Base-by-base conservation (phyloP, 331 rosid species). In the Acacia concinna region DNA sequence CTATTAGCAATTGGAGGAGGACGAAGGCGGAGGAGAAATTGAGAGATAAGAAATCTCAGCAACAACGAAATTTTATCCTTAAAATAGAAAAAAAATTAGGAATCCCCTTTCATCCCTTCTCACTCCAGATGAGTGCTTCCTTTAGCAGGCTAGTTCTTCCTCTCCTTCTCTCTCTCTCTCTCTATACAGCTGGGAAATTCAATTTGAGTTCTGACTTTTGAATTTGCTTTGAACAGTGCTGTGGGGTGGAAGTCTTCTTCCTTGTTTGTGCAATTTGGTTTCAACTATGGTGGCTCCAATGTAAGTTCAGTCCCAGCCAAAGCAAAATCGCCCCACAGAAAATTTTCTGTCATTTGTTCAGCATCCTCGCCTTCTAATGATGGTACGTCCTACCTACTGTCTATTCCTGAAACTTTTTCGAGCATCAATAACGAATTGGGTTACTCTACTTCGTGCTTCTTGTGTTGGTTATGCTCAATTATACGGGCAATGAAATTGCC, bases 191-290 rank as follows among this genome's bases (percentile, higher is more conserved):
- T 41, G 74, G 32, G 32, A 18, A 9, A 32, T 77, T 67, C 66
- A 27, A 15, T 76, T 72, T 23, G 49, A 28, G 27, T 74, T 59
- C 31, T 75, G 23, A 59, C 75, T 44, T 25, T 41, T 1, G 27
- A 44, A 54, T 73, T 86, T 80, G 30, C 66, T 71, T 71, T 65
- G 1, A 60, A 38, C 91, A 84, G 89, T 85, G 83, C 64, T 43
- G 75, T 92, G 65, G 94, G 87, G 41, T 92, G 93, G 95, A 92
- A 85, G 59, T 84, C 87, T 44, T 92, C 90, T 5, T 86, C 84
- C 66, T 87, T 87, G 25, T 90, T 92, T 8, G 17, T 67, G 18
- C 92, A 77, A 41, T 77, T 82, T 7, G 56, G 56, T 23, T 43
- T 68, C 1, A 79, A 52, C 31, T 62, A 80, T 35, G 75, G 78